phyloP scores from a whole-genome alignment of 2,329 filamentous ascomycete genomes.

The Fusarium pilosicola region DNA sequence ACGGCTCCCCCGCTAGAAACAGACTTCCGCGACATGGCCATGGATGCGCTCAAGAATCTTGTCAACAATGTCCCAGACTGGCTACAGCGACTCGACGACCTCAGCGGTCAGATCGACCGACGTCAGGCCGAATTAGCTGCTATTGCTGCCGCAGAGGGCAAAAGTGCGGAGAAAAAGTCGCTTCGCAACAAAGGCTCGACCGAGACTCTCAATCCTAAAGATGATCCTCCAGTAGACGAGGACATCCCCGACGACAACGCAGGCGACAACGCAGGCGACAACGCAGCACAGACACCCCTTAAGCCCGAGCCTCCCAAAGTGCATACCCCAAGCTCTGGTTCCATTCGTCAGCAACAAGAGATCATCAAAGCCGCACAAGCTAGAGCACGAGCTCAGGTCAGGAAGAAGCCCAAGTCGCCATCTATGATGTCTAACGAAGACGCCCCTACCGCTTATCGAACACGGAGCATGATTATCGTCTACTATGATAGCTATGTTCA shows the following conservation, averaged over 20 bases:
- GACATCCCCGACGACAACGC: conserved; percentile 31
- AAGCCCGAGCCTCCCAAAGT: conserved; percentile 45
- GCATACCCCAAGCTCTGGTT: conserved; percentile 36
- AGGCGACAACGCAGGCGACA: not conserved
- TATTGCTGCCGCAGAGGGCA: conserved; percentile 48
- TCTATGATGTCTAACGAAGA: conserved; percentile 63
- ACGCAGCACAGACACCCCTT: conserved; percentile 20
- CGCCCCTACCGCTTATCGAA: conserved; percentile 68
- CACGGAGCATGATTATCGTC: conserved; percentile 82
- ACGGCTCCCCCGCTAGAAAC: too few relatives aligned
- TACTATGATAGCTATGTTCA: conserved; percentile 93
- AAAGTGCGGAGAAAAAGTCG: conserved; percentile 51
- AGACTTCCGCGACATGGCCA: conserved; percentile 49
- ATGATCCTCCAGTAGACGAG: conserved; percentile 48
- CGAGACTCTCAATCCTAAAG: conserved; percentile 62
- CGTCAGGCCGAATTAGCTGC: conserved; percentile 70
- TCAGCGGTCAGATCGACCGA: conserved; percentile 68
- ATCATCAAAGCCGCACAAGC: conserved; percentile 55
- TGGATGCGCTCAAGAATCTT: conserved; percentile 67
- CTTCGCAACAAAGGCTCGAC: conserved; percentile 63
- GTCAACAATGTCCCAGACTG: conserved; percentile 68
- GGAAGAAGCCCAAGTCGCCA: conserved; percentile 61
- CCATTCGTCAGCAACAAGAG: conserved; percentile 54
- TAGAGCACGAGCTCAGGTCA: conserved; percentile 58
- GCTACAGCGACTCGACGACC: conserved; percentile 67